Evolutionary conservation across 257 asterid species (phyloP).

Genomic region (Capsicum chinense): DNA sequence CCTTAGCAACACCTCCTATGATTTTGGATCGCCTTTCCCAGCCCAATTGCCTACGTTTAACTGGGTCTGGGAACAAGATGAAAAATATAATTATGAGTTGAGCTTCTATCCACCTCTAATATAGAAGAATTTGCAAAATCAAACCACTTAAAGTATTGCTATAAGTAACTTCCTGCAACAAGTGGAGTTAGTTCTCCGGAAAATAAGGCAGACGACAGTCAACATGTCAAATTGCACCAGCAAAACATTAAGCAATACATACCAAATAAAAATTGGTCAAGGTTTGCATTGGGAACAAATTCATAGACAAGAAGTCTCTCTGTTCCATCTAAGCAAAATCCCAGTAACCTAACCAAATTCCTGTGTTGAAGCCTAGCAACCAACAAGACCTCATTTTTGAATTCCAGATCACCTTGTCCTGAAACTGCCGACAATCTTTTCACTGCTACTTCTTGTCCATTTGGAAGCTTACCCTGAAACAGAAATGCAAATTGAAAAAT

Average conservation of each 20-base stretch:
- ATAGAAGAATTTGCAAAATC: background rate
- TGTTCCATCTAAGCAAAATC: constrained; percentile 36
- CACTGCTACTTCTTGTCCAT: constrained; percentile 39
- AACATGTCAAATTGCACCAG: background rate
- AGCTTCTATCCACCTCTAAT: background rate
- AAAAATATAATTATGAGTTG: background rate
- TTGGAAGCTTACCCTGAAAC: constrained; percentile 31
- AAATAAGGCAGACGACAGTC: background rate
- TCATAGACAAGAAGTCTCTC: constrained; percentile 41
- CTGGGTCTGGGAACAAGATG: constrained; percentile 25
- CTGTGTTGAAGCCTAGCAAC: constrained; percentile 41
- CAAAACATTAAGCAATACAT: background rate
- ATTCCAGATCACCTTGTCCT: constrained; percentile 31
- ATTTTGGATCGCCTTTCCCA: constrained; percentile 34
- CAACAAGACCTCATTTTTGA: constrained; percentile 34
- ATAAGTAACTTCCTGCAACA: background rate
- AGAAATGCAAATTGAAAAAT: background rate
- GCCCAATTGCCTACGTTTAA: background rate
- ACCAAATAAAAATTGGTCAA: constrained; percentile 41
- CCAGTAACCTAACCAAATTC: constrained; percentile 36
- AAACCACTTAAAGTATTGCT: background rate
- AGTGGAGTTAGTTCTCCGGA: background rate
- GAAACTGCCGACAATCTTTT: constrained; percentile 36
- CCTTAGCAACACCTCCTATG: constrained; percentile 35
- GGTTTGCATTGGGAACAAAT: constrained; percentile 38